Evolutionary conservation across 441 rosid genomes (phyloP), one percentile per base, ranked within the genome.

Genomic region (Lepidium campestre): DNA sequence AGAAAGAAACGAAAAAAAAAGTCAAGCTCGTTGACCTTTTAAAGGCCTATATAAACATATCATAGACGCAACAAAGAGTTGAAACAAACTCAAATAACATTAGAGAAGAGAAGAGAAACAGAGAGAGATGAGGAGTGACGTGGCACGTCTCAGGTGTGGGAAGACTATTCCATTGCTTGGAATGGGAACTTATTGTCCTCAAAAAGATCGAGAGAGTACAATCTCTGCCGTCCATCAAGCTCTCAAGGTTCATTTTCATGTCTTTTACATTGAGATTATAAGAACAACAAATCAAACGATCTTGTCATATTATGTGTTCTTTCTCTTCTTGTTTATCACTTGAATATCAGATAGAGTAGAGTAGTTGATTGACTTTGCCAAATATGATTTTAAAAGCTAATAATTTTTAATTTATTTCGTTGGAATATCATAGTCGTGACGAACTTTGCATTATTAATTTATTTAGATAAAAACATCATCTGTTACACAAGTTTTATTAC

Each of bases 171-270:
- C 98, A 22, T 67, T 79, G 37, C 62, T 92, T 25, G 98, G 98
- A 29, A 57, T 92, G 6, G 98, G 95, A 67, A 88, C 98, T 77
- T 92, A 77, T 56, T 80, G 93, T 29, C 77, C 47, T 37, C 77
- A 70, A 7, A 72, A 86, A 52, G 67, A 88, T 46, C 68, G 18
- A 59, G 66, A 82, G 32, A 77, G 75, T 13, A 86, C 96, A 0
- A 68, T 83, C 66, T 65, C 44, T 44, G 98, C 96, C 55, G 62
- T 90, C 40, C 86, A 71, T 47, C 71, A 31, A 41, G 95, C 93
- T 13, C 84, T 92, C 55, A 39, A 87, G 93, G 96, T 87, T 82
- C 74, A 34, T 58, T 35, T 48, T 40, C 40, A 37, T 45, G 15
- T 19, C 12, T 17, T 14, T 50, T 12, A 22, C 17, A 27, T 57